Percentiles rank a stretch among this genome's conserved stretches.
Conservation (phyloP, 1,284 basidiomycete genomes). For the Sphaerobolus stellatus region DNA sequence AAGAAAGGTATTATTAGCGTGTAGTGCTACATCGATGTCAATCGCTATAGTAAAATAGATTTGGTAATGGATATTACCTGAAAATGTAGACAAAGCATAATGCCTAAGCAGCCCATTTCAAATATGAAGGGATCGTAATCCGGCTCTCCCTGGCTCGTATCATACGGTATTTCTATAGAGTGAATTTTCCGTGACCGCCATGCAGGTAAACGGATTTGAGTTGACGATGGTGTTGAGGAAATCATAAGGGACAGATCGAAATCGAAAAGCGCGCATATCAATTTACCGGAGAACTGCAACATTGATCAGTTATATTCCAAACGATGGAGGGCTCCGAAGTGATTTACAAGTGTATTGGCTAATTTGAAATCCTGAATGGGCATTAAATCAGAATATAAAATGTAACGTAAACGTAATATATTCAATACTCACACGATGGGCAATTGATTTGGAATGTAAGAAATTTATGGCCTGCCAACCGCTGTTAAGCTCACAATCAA, state of each 20-base stretch:
- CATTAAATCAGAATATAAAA: background rate
- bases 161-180: constrained; percentile 1
- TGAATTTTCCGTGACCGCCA: too few species aligned
- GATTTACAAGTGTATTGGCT: background rate
- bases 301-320: background rate
- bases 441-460: background rate
- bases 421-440: background rate
- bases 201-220: too few species aligned
- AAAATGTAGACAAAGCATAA: background rate
- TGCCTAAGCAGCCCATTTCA: constrained; percentile 21
- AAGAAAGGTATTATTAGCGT: background rate
- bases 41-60: background rate
- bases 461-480: background rate
- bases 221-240: too few species aligned
- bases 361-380: background rate
- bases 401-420: background rate
- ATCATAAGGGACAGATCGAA: background rate
- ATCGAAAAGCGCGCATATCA: background rate
- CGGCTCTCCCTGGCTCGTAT: constrained; percentile 25
- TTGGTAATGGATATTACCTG: background rate
- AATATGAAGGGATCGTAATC: constrained; percentile 31
- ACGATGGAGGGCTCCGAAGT: background rate
- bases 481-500: background rate
- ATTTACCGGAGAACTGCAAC: background rate
- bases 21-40: background rate